A percentile compares a stretch with the other conserved stretches of the same genome.
Conservation (phyloP, 805 yeast species). For the Metschnikowia amazonensis region DNA sequence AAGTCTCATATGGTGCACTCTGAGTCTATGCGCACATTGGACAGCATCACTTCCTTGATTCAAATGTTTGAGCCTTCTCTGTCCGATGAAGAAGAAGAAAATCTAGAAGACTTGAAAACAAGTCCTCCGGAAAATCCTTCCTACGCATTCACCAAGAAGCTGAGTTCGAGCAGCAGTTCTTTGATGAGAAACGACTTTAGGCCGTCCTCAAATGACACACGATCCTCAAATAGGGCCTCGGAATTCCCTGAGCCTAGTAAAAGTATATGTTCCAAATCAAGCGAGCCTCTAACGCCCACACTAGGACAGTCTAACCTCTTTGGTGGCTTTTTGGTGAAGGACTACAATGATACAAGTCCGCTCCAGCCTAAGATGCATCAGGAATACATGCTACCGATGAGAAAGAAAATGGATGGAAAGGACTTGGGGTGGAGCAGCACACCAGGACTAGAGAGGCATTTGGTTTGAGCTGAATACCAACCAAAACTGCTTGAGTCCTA, state of each 20-base stretch:
- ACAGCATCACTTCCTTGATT: conserved; percentile 12
- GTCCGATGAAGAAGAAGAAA: conserved; percentile 10
- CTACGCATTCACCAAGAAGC: neutral
- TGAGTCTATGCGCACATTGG: conserved; percentile 2
- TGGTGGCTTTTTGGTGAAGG: conserved; percentile 4
- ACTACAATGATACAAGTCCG: conserved; percentile 11
- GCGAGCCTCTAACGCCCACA: conserved; percentile 14
- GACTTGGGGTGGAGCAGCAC: neutral
- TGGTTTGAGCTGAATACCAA: neutral
- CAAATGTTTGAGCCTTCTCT: conserved; percentile 12
- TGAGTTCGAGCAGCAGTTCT: neutral
- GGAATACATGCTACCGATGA: neutral
- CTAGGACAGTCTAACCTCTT: neutral
- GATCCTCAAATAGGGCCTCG: conserved; percentile 3
- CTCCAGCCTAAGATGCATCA: conserved; percentile 14
- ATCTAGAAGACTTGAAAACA: neutral
- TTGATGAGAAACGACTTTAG: neutral
- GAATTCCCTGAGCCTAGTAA: conserved; percentile 2
- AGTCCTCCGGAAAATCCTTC: neutral
- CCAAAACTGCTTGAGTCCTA: neutral
- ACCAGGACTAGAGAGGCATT: neutral
- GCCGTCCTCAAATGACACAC: neutral
- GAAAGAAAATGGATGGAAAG: neutral
- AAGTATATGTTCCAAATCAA: conserved; percentile 2
- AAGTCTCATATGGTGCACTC: conserved; percentile 2